Evolutionary conservation across 2,329 filamentous ascomycete genomes (phyloP), one percentile per base, ranked within the genome.

Genomic region (Penicillium sp.): DNA sequence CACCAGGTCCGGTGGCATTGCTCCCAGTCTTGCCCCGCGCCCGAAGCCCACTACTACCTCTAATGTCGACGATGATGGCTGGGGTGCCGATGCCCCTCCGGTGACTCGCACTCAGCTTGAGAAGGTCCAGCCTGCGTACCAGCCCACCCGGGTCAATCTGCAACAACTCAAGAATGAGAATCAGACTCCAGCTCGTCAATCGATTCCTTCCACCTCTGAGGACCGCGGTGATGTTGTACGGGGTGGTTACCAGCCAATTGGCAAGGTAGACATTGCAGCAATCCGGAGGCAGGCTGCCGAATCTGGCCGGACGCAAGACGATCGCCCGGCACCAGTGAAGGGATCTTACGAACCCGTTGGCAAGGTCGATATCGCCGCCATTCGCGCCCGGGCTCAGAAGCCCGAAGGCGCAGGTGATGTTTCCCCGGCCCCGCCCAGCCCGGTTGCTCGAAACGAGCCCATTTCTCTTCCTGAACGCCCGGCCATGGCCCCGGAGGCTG

Each of bases 341-440:
- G 94, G 94, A 39, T 84, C 92, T 23, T 99, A 99, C 68, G 89
- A 97, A 72, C 94, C 94, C 2, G 80, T 97, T 18, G 94, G 94
- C 43, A 97, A 96, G 75, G 93, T 99, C 9, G 94, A 99, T 63
- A 97, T 99, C 72, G 90, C 90, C 41, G 92, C 93, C 21, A 96
- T 99, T 67, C 85, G 90, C 59, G 87, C 93, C 21, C 87, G 85
- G 72, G 87, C 90, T 6, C 89, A 94, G 72, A 87, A 84, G 59
- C 82, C 82, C 44, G 69, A 74, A 5, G 45, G 71, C 68, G 76
- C 77, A n/a, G 74, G 77, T 38, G 70, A 75, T 29, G 16, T 12
- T 21, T 31, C 47, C 21, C 28, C 28, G 23, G 34, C 26, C 24
- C n/a, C 16, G 38, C 75, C 77, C 16, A 74, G 42, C 42, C 38